A percentile compares a stretch with the other conserved stretches of the same genome.
phyloP scores from a whole-genome alignment of 805 yeast genomes.

The Kodamaea kaohsiungensis region DNA sequence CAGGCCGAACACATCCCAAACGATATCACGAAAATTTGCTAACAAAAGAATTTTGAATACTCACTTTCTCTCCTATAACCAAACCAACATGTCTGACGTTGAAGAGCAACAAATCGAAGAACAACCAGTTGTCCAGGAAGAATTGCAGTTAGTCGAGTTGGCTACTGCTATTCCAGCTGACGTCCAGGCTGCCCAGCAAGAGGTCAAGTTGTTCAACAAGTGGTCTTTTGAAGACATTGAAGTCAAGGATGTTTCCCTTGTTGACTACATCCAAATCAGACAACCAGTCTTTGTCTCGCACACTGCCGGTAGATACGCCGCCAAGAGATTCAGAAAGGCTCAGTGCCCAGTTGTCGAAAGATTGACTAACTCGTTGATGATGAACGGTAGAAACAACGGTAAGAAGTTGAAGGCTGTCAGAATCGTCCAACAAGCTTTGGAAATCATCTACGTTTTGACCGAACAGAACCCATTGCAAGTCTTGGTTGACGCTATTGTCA shows the following conservation, averaged over 20 bases:
- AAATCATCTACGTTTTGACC: conserved; percentile 94
- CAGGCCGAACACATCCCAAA: no score
- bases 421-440: conserved; percentile 99
- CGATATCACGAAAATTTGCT: no score
- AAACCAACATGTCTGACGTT: conserved; percentile 76
- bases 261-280: conserved; percentile 97
- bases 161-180: conserved; percentile 98
- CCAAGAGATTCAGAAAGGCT: conserved; percentile 99
- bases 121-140: conserved; percentile 82
- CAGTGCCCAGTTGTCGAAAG: conserved; percentile 99
- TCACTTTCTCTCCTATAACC: conserved; percentile 6
- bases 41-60: no score
- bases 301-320: conserved; percentile 99
- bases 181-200: conserved; percentile 92
- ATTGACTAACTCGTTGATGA: conserved; percentile 99
- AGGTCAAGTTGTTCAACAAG: conserved; percentile 98
- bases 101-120: conserved; percentile 57
- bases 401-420: conserved; percentile 99
- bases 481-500: conserved; percentile 97
- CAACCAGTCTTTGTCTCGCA: conserved; percentile 97
- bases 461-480: conserved; percentile 99
- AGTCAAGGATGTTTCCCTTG: conserved; percentile 96
- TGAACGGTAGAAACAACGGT: conserved; percentile 99
- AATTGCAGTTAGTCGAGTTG: conserved; percentile 76
- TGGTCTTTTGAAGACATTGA: conserved; percentile 98